A percentile compares a stretch with the other conserved stretches of the same genome.
phyloP scores from a whole-genome alignment of 495 filamentous ascomycete genomes.

The Penicillium antarcticum region DNA sequence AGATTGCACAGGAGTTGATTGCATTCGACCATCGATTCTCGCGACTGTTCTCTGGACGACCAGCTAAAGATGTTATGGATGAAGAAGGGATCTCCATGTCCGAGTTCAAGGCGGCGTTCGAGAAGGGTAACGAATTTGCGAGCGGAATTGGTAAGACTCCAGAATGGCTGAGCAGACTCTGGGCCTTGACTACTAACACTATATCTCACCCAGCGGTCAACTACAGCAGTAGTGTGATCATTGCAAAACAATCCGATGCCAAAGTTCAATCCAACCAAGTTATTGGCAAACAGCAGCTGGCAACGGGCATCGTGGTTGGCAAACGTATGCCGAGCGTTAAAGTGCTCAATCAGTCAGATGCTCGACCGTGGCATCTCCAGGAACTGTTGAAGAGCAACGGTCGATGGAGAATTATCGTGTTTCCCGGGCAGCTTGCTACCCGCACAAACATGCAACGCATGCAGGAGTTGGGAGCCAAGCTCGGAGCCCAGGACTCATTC shows the following conservation, averaged over 20 bases:
- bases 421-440: constrained; percentile 52
- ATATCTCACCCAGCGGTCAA: constrained; percentile 21
- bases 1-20: constrained; percentile 65
- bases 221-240: constrained; percentile 31
- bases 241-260: constrained; percentile 30
- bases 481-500: constrained; percentile 41
- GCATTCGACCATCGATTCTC: constrained; percentile 59
- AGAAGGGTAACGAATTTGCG: constrained; percentile 36
- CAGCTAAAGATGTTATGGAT: constrained; percentile 32
- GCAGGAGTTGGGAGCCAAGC: constrained; percentile 38
- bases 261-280: too few relatives aligned
- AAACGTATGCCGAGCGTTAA: constrained; percentile 52
- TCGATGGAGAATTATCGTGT: constrained; percentile 58
- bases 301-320: constrained; percentile 42
- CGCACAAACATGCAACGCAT: constrained; percentile 37
- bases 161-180: too few relatives aligned
- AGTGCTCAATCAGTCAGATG: constrained; percentile 55
- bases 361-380: constrained; percentile 54
- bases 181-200: too few relatives aligned
- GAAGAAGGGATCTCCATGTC: constrained; percentile 45
- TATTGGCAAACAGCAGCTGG: constrained; percentile 31
- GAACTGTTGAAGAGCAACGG: constrained; percentile 48
- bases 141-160: constrained; percentile 36
- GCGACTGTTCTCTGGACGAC: constrained; percentile 43
- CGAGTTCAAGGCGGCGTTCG: constrained; percentile 44